Evolutionary conservation across 2,329 filamentous ascomycete genomes (phyloP), one percentile per base, ranked within the genome.

Genomic region (Diaporthe citrichinensis): DNA sequence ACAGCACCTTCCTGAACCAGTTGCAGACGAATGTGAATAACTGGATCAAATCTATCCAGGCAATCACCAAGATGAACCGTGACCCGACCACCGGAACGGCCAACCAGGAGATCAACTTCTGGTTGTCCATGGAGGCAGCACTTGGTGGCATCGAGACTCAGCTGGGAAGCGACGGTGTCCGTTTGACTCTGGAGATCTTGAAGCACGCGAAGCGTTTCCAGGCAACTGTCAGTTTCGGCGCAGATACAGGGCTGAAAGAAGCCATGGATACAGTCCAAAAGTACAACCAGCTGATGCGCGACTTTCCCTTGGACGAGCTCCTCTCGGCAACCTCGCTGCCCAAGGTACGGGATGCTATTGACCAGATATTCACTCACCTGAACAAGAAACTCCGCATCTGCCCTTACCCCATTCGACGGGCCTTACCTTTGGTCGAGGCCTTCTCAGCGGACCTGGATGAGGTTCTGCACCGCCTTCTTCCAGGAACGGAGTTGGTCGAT

Each of bases 31-130:
- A 93, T 67, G 97, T 98, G 76, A 99, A 98, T 84, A 93, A 93
- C 78, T 99, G 97, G 97, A 99, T 99, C 86, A 98, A 98, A 86
- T 98, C 96, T 15, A 99, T 99, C 78, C 96, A 98, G 83, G 93
- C 94, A 65, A 97, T 98, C 79, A 99, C 97, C 53, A 97, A 97
- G 85, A 94, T 98, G 88, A 95, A 95, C 55, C 92, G 95, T 81
- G 97, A 99, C 80, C 92, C 95, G 0, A 87, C 88, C 6, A 90
- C 87, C 82, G 93, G 83, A 44, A 98, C 95, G 31, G 97, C 97
- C 44, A 96, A 95, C 74, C 97, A 98, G 84, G 97, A 99, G 84
- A 98, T 99, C 84, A 98, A 98, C 84, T 99, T 99, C 82, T 99
- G 97, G 97, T 85, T 99, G 69, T 97, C 95, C 2, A 98, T 99